Conservation (phyloP, 1,284 basidiomycete species). For the Cystobasidium slooffiae region DNA sequence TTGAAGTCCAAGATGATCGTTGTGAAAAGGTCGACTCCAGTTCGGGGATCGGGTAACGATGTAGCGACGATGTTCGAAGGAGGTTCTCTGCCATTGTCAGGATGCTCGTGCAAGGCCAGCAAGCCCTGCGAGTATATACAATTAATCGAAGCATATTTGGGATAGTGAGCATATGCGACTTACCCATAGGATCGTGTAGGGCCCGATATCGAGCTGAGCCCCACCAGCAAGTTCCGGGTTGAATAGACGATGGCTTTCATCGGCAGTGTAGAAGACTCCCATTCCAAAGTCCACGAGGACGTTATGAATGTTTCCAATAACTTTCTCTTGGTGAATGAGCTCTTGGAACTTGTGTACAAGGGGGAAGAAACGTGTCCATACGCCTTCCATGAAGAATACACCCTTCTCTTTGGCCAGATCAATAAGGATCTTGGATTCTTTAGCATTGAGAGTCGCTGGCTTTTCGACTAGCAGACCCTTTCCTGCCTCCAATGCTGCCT, state of each 20-base stretch:
- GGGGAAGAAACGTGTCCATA: conserved; percentile 59
- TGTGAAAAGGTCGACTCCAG: conserved; percentile 56
- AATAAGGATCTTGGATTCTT: conserved; percentile 58
- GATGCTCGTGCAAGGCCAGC: conserved; percentile 55
- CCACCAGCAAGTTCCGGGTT: conserved; percentile 60
- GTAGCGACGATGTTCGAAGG: conserved; percentile 52
- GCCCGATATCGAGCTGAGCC: conserved; percentile 60
- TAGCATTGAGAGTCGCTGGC: conserved; percentile 59
- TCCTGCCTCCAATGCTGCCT: conserved; percentile 58
- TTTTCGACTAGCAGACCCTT: conserved; percentile 61
- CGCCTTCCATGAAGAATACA: conserved; percentile 59
- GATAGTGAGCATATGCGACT: background rate
- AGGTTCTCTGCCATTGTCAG: conserved; percentile 51
- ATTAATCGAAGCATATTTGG: background rate
- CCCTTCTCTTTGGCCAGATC: conserved; percentile 56
- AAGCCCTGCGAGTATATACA: conserved; percentile 48
- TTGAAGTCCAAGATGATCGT: conserved; percentile 55
- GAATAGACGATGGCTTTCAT: conserved; percentile 56
- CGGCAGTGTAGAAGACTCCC: conserved; percentile 43
- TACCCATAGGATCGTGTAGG: conserved; percentile 52
- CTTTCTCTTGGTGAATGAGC: conserved; percentile 54
- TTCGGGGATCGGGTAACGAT: conserved; percentile 55
- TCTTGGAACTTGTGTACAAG: conserved; percentile 55
- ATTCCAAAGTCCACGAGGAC: conserved; percentile 55
- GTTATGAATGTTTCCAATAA: conserved; percentile 56